phyloP scores from a whole-genome alignment of 192 early-diverging fungal genomes.

The Diversispora eburnea region DNA sequence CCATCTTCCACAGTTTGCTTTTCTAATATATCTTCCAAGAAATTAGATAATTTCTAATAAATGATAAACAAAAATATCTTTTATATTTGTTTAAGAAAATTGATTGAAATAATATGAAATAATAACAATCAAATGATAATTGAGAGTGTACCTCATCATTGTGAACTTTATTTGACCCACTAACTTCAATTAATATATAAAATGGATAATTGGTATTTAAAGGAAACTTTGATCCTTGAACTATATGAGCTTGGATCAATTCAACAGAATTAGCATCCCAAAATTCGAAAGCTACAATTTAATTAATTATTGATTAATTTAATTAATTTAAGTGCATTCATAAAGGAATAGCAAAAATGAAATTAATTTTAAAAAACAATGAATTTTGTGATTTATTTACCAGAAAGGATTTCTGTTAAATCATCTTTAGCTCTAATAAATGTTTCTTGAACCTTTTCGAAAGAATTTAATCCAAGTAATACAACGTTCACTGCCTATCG shows the following conservation, averaged over 20 bases:
- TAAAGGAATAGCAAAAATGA: too few species aligned
- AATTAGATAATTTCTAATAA: constrained; percentile 62
- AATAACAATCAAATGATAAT: background rate
- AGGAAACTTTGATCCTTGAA: constrained; percentile 54
- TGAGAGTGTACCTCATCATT: constrained; percentile 63
- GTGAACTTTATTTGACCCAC: constrained; percentile 89
- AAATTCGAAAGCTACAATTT: constrained; percentile 82
- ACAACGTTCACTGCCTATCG: constrained; percentile 66
- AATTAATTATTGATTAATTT: background rate
- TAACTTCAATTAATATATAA: constrained; percentile 93
- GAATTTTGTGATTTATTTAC: constrained; percentile 29
- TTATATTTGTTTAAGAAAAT: background rate
- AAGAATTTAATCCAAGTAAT: constrained; percentile 73
- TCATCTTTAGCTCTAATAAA: constrained; percentile 75
- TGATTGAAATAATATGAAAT: background rate
- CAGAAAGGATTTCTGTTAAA: constrained; percentile 87
- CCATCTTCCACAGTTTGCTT: constrained; percentile 78
- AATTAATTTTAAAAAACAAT: background rate
- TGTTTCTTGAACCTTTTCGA: constrained; percentile 74
- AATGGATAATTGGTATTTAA: constrained; percentile 70
- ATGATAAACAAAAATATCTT: background rate
- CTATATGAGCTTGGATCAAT: constrained; percentile 73
- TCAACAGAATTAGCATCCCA: constrained; percentile 77
- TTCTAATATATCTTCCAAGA: constrained; percentile 78
- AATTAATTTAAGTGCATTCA: background rate